phyloP scores from a whole-genome alignment of 1,284 basidiomycete genomes.

The Amylostereum areolatum region DNA sequence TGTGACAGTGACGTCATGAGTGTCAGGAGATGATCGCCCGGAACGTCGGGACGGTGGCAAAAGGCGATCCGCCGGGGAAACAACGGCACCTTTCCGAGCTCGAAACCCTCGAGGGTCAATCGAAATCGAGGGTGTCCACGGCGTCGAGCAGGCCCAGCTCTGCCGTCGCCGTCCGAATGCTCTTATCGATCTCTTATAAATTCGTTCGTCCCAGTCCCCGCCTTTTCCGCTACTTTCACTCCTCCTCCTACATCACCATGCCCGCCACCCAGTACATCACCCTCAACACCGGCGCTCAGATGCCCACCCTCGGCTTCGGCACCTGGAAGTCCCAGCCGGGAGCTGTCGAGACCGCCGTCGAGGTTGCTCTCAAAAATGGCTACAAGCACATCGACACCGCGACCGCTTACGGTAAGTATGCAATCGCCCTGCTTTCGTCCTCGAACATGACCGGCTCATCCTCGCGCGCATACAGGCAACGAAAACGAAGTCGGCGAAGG shows the following conservation, averaged over 20 bases:
- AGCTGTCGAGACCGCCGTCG: conserved; percentile 61
- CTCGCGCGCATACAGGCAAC: conserved; percentile 31
- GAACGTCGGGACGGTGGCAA: no score
- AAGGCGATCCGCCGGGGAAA: no score
- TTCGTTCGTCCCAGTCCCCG: neutral
- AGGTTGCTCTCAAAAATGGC: conserved; percentile 65
- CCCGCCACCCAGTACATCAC: conserved; percentile 22
- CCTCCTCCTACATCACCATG: conserved; percentile 5
- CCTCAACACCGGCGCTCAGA: conserved; percentile 69
- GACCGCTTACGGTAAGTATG: conserved; percentile 28
- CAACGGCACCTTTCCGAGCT: no score
- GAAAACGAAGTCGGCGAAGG: conserved; percentile 74
- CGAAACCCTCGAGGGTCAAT: no score
- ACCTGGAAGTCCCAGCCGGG: conserved; percentile 76
- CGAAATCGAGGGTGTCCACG: no score
- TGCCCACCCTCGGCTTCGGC: conserved; percentile 76
- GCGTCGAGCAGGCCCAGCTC: no score
- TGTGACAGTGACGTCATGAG: no score
- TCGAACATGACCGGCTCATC: neutral
- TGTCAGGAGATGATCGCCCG: no score
- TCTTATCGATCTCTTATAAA: neutral
- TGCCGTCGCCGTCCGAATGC: no score
- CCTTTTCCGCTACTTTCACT: neutral
- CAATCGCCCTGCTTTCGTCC: neutral
- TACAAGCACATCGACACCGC: conserved; percentile 76